Percentiles rank a stretch among this genome's conserved stretches.
These are phyloP conservation scores for Coemansia sp. DNA, from an alignment of 192 early-diverging fungal genomes.

Conservation along the genomic window DNA sequence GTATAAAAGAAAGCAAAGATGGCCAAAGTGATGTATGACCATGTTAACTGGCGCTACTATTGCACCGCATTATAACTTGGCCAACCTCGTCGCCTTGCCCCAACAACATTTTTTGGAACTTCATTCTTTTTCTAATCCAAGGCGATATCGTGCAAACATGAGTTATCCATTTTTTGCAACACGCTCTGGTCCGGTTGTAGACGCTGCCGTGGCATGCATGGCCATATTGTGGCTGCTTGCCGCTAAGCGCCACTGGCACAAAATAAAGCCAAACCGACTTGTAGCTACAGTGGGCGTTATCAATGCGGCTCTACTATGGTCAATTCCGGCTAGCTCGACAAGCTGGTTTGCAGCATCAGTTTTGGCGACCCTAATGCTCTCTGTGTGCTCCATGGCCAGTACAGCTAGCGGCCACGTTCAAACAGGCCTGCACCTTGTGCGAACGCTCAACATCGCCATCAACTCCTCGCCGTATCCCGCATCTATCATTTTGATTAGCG, in stretches of 20 bases:
- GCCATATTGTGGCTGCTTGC: neutral
- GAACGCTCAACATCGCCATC: neutral
- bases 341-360: neutral
- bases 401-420: neutral
- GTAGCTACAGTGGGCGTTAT: neutral
- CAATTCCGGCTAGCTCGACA: neutral
- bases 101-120: too few species aligned
- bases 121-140: neutral
- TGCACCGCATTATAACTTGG: too few species aligned
- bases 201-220: neutral
- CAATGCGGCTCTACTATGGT: neutral
- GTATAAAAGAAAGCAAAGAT: too few species aligned
- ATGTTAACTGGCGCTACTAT: too few species aligned
- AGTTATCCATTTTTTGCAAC: neutral
- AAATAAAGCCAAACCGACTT: neutral
- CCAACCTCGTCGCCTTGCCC: too few species aligned
- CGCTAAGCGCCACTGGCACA: neutral
- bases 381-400: neutral
- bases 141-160: too few species aligned
- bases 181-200: neutral
- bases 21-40: too few species aligned
- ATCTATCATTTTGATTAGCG: neutral
- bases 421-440: neutral
- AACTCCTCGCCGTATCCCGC: neutral
- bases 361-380: neutral